Base-by-base conservation (phyloP, 345 rosid genomes). In the Salix dunnii region DNA sequence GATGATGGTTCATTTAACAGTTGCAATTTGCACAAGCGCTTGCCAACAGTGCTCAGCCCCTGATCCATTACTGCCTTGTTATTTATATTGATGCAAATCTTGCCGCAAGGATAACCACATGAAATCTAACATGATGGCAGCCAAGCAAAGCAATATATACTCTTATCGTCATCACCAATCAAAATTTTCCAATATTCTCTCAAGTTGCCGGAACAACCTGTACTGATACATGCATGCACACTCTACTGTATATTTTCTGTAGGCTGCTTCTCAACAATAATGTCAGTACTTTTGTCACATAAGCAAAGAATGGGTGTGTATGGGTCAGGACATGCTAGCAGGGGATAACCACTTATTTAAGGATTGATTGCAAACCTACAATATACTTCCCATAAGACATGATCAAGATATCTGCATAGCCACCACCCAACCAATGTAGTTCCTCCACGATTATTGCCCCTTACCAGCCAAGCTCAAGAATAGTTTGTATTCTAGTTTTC, bases 1-100 rank as follows among this genome's bases (percentile, higher is more conserved):
- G 60, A 72, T 7, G 84, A 82, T 80, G 77, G 81, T 77, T 73
- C 85, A 78, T 70, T 72, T 73, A 74, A 49, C 76, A 66, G 74
- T 68, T 58, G 40, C 80, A 74, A 60, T 71, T 38, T 55, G 73
- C 72, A 77, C 82, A 82, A 71, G 82, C 68, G 68, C 75, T 48
- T 48, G 53, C 53, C 9, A 68, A 63, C 77, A 46, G 60, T 43
- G 71, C 21, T 67, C 40, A 48, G 65, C 67, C 70, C 78, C 35
- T 73, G 27, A 42, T 61, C 68, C 18, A 16, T 82, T 77, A 66
- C 76, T 85, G 78, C 84, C 79, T 31, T 55, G 69, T 71, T 23
- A 77, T 70, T 40, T 68, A 75, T 43, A 63, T 71, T 28, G 71
- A 80, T 53, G 82, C 65, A 48, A 78, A 67, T 74, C 70, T 61